These are phyloP conservation scores for Blastobotrys elegans DNA, from an alignment of 1,139 yeast genomes.

Conservation along the genomic window DNA sequence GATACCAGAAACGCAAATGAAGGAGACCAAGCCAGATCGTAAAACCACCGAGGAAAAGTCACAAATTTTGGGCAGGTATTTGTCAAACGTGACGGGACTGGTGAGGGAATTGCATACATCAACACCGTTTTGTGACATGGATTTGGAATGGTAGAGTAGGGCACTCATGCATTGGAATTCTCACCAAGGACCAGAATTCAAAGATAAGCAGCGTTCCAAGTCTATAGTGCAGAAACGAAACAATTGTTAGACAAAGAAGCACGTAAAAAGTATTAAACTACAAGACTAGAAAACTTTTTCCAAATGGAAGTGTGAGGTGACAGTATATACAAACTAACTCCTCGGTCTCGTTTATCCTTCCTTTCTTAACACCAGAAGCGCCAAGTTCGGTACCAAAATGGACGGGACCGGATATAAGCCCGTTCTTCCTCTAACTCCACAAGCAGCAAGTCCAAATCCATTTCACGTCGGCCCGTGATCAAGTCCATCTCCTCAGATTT, in stretches of 20 bases:
- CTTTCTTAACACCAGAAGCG: slow-evolving; percentile 45
- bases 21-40: slow-evolving; percentile 25
- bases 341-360: not conserved
- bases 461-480: slow-evolving; percentile 50
- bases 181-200: too few species aligned
- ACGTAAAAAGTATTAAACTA: too few species aligned
- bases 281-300: too few species aligned
- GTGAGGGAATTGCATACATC: slow-evolving; percentile 42
- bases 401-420: slow-evolving; percentile 35
- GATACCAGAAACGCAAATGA: slow-evolving; percentile 51
- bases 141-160: slow-evolving; percentile 46
- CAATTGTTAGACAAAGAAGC: not conserved
- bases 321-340: too few species aligned
- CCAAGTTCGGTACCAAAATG: slow-evolving; percentile 37
- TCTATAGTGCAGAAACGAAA: too few species aligned
- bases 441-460: slow-evolving; percentile 47
- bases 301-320: too few species aligned
- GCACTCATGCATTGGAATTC: too few species aligned
- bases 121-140: slow-evolving; percentile 47
- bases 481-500: slow-evolving; percentile 48
- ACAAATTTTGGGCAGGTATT: slow-evolving; percentile 44
- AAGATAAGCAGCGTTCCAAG: too few species aligned
- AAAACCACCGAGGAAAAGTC: slow-evolving; percentile 51
- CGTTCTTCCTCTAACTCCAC: slow-evolving; percentile 50
- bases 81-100: slow-evolving; percentile 44